Conservation (phyloP, 306 rosid species). For the Senna tora region DNA sequence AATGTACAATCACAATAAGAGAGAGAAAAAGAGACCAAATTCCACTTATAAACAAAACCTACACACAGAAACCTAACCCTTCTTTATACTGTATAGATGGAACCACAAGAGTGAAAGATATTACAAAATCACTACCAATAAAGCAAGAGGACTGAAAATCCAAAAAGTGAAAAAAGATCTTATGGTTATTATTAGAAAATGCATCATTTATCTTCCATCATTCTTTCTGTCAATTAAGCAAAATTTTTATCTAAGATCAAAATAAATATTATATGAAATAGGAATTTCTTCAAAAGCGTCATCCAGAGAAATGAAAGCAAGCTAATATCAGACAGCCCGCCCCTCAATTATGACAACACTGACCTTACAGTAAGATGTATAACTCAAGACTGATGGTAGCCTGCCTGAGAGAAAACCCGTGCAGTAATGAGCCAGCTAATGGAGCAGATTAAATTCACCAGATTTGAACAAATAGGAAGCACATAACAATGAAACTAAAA, state of each 20-base stretch:
- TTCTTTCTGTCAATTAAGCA: slow-evolving; percentile 28
- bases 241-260: slow-evolving; percentile 25
- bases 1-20: slow-evolving; percentile 27
- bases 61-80: slow-evolving; percentile 25
- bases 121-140: background rate
- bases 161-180: background rate
- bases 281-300: slow-evolving; percentile 35
- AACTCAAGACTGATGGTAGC: slow-evolving; percentile 55
- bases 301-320: slow-evolving; percentile 43
- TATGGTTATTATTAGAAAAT: slow-evolving; percentile 13
- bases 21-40: slow-evolving; percentile 11
- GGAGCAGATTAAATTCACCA: slow-evolving; percentile 50
- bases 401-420: slow-evolving; percentile 59
- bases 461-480: slow-evolving; percentile 44
- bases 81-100: slow-evolving; percentile 20
- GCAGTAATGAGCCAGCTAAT: slow-evolving; percentile 51
- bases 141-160: slow-evolving; percentile 16
- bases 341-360: slow-evolving; percentile 54
- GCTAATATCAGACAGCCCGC: slow-evolving; percentile 55
- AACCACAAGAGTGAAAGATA: slow-evolving; percentile 24
- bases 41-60: slow-evolving; percentile 25
- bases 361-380: slow-evolving; percentile 54
- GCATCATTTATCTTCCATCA: slow-evolving; percentile 22
- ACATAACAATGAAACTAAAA: slow-evolving; percentile 46
- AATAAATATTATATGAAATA: slow-evolving; percentile 6